Evolutionary conservation across 495 filamentous ascomycete species (phyloP).

Genomic region (Annulohypoxylon nitens): DNA sequence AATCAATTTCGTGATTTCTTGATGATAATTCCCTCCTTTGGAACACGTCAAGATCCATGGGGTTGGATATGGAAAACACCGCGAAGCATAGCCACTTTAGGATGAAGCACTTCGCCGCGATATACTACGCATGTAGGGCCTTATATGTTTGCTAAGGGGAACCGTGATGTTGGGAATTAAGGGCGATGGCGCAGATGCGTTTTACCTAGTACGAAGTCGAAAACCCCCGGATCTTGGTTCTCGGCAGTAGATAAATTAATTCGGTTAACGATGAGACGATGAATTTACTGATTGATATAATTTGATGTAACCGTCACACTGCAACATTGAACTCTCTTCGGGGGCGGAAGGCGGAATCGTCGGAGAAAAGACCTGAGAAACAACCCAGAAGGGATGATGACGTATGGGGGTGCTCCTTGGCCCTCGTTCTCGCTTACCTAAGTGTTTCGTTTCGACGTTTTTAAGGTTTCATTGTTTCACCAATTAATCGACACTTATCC

Average conservation of each 20-base stretch:
- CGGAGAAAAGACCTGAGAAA: too few species aligned
- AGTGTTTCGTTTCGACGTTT: constrained; percentile 1
- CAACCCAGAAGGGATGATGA: background rate
- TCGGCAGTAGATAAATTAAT: constrained; percentile 6
- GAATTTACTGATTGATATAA: background rate
- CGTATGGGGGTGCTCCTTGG: background rate
- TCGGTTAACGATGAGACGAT: constrained; percentile 1
- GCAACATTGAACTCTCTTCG: background rate
- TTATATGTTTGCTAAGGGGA: constrained; percentile 3
- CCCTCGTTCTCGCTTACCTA: background rate
- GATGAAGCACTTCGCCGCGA: constrained; percentile 26
- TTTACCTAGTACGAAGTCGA: background rate
- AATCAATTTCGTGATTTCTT: background rate
- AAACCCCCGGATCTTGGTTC: constrained; percentile 13
- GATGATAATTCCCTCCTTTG: background rate
- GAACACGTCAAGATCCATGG: constrained; percentile 1
- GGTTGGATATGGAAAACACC: background rate
- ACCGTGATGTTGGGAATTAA: constrained; percentile 8
- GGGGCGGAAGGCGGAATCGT: constrained; percentile 1
- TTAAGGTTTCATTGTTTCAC: background rate
- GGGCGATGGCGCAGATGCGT: background rate
- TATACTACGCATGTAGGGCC: background rate
- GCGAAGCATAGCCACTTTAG: constrained; percentile 32
- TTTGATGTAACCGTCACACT: background rate
- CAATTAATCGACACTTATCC: constrained; percentile 3